phyloP scores from a whole-genome alignment of 192 early-diverging fungal species.

The Allomyces javanicus region DNA sequence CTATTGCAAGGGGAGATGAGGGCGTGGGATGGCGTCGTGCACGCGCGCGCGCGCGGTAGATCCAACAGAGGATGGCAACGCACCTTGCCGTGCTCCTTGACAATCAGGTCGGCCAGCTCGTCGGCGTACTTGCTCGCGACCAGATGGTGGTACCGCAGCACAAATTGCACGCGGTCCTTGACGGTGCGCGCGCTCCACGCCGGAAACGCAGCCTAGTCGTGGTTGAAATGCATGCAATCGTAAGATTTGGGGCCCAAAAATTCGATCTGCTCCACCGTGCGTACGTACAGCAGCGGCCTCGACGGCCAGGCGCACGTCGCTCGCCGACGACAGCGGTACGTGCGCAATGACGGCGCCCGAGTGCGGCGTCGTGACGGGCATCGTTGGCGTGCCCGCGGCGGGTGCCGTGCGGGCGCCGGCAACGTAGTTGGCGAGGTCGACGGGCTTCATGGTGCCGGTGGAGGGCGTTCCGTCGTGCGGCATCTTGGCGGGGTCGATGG shows the following conservation, averaged over 20 bases:
- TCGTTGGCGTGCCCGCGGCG: slow-evolving; percentile 4
- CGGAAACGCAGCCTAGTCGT: slow-evolving; percentile 21
- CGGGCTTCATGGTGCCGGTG: slow-evolving; percentile 4
- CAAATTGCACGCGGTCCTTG: slow-evolving; percentile 43
- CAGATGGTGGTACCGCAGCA: slow-evolving; percentile 36
- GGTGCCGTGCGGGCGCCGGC: background rate
- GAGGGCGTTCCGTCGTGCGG: background rate
- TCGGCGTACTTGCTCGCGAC: slow-evolving; percentile 29
- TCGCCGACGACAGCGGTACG: slow-evolving; percentile 33
- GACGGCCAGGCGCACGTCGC: slow-evolving; percentile 41
- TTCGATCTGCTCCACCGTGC: too few species aligned
- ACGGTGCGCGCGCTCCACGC: slow-evolving; percentile 39
- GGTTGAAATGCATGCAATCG: background rate
- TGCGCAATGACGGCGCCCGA: slow-evolving; percentile 38
- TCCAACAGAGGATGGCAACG: too few species aligned
- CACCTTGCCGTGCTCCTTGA: slow-evolving; percentile 54
- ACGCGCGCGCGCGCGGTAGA: too few species aligned
- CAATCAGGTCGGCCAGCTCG: slow-evolving; percentile 51
- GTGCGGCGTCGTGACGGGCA: slow-evolving; percentile 43
- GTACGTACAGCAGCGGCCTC: slow-evolving; percentile 13
- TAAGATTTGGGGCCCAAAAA: too few species aligned
- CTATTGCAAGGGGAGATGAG: background rate
- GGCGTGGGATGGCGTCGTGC: too few species aligned
- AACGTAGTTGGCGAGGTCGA: slow-evolving; percentile 2
- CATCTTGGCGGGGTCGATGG: too few species aligned